These are phyloP conservation scores for Pichiaceae sp. DNA, from an alignment of 1,139 yeast genomes.

Conservation along the genomic window DNA sequence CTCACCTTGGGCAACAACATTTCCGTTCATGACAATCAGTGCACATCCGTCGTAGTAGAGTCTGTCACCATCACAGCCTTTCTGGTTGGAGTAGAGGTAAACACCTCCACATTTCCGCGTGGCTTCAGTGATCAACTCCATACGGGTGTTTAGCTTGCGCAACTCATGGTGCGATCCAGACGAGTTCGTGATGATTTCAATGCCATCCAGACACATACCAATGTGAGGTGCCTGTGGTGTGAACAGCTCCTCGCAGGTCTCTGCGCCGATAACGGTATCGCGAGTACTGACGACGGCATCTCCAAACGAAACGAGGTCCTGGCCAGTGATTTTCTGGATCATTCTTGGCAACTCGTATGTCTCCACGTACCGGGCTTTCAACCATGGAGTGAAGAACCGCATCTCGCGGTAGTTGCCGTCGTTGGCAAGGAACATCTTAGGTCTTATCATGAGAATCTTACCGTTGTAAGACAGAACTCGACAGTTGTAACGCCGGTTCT, in stretches of 20 bases:
- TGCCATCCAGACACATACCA: constrained; percentile 87
- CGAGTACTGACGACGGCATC: constrained; percentile 79
- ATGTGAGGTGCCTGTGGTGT: constrained; percentile 96
- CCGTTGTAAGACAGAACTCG: constrained; percentile 77
- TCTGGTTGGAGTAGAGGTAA: constrained; percentile 86
- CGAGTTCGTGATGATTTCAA: constrained; percentile 90
- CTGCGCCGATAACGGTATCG: constrained; percentile 89
- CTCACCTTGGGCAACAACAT: constrained; percentile 84
- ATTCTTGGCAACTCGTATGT: constrained; percentile 60
- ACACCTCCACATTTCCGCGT: constrained; percentile 95
- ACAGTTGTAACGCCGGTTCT: constrained; percentile 84
- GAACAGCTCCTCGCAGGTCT: constrained; percentile 94
- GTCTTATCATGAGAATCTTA: constrained; percentile 74
- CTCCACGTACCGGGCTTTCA: constrained; percentile 67
- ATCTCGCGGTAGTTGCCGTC: constrained; percentile 97
- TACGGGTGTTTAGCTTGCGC: constrained; percentile 76
- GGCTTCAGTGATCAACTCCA: constrained; percentile 82
- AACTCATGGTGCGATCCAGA: constrained; percentile 96
- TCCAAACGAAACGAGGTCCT: constrained; percentile 64
- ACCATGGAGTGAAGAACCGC: constrained; percentile 96
- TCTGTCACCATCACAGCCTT: constrained; percentile 98
- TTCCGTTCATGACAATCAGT: constrained; percentile 83
- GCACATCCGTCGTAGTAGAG: constrained; percentile 97
- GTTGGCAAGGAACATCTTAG: constrained; percentile 86
- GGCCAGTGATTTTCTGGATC: constrained; percentile 57